Conservation (phyloP, 805 yeast genomes). For the Candida berthetii region DNA sequence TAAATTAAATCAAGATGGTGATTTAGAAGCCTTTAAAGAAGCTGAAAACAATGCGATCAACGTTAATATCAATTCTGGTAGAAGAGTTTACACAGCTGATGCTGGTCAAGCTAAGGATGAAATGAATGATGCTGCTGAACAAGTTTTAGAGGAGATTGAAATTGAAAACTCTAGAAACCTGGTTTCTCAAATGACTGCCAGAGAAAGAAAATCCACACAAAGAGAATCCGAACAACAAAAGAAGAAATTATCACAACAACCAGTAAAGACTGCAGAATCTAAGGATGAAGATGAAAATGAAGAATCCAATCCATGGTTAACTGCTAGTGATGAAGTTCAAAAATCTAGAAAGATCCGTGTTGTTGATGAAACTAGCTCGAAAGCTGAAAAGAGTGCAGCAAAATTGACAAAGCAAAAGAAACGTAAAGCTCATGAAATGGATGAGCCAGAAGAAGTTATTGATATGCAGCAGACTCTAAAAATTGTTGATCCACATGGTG, state of each 20-base stretch:
- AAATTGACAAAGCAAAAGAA: slow-evolving; percentile 21
- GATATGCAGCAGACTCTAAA: slow-evolving; percentile 50
- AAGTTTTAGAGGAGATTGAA: slow-evolving; percentile 36
- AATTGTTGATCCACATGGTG: slow-evolving; percentile 40
- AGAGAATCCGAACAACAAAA: slow-evolving; percentile 1
- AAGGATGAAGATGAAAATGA: slow-evolving; percentile 12
- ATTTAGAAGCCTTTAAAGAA: slow-evolving; percentile 29
- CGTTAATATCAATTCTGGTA: slow-evolving; percentile 59
- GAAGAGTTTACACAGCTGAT: slow-evolving; percentile 72
- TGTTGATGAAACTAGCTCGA: slow-evolving; percentile 44
- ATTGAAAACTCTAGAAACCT: slow-evolving; percentile 46
- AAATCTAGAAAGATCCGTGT: slow-evolving; percentile 41
- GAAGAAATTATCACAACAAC: slow-evolving; percentile 2
- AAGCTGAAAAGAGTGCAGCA: slow-evolving; percentile 36
- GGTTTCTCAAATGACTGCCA: slow-evolving; percentile 19
- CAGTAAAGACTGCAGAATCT: slow-evolving; percentile 5
- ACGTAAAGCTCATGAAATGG: slow-evolving; percentile 25
- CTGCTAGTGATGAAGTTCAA: slow-evolving; percentile 23
- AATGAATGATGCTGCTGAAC: slow-evolving; percentile 28
- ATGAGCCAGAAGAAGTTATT: slow-evolving; percentile 30
- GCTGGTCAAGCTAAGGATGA: slow-evolving; percentile 21
- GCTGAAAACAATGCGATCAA: slow-evolving; percentile 37
- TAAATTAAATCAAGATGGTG: slow-evolving; percentile 41
- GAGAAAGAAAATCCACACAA: slow-evolving; percentile 18
- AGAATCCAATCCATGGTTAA: slow-evolving; percentile 47